Conservation (phyloP, 2,329 filamentous ascomycete genomes). For the Cordyceps tenuipes region DNA sequence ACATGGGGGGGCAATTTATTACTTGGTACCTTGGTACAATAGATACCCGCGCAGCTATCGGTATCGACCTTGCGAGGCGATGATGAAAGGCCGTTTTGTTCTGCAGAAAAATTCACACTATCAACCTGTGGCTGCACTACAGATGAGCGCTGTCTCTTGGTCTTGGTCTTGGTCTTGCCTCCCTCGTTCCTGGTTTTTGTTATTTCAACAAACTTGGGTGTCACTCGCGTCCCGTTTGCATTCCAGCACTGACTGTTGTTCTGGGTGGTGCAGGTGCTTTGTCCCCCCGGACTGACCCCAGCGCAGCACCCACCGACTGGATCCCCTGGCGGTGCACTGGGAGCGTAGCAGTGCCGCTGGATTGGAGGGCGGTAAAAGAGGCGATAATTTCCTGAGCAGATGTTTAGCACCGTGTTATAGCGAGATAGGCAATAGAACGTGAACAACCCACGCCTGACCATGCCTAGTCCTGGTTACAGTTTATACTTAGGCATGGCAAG, state of each 20-base stretch:
- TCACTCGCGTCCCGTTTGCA: neutral
- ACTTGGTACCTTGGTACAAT: no score
- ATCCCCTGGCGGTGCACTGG: neutral
- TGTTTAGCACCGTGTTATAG: no score
- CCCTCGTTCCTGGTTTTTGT: no score
- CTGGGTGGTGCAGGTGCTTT: neutral
- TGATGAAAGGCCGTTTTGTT: no score
- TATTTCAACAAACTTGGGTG: neutral
- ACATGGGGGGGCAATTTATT: neutral
- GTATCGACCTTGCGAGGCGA: no score
- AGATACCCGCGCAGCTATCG: neutral
- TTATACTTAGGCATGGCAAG: no score
- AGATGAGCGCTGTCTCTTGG: no score
- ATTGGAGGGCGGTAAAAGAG: neutral
- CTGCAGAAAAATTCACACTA: no score
- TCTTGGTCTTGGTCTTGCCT: no score
- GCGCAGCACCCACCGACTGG: neutral
- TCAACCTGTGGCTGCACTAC: no score
- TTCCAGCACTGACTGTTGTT: neutral
- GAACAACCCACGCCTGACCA: no score
- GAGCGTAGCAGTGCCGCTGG: neutral
- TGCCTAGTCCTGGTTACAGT: neutral
- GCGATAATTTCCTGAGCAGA: neutral
- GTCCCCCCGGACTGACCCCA: neutral
- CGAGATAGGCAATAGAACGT: no score